Evolutionary conservation across 225 moss, liverwort and hornwort genomes (phyloP).

Genomic region (Pseudisothecium myosuroides): DNA sequence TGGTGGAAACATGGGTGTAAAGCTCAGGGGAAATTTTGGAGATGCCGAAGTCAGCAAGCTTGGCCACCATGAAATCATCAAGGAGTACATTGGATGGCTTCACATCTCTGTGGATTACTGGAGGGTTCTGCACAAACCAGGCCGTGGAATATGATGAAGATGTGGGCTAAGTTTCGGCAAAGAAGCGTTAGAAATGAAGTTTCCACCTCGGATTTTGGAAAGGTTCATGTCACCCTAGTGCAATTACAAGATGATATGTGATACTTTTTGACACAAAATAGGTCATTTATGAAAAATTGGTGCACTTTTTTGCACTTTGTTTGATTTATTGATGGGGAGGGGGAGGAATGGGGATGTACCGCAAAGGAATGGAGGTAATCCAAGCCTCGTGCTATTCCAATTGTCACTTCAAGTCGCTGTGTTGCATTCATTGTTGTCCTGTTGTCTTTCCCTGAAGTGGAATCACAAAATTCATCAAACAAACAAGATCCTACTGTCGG

Average conservation of each 20-base stretch:
- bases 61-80: slow-evolving; percentile 9
- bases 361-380: slow-evolving; percentile 43
- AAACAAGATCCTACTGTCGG: not conserved
- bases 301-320: not conserved
- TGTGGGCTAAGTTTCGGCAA: not conserved
- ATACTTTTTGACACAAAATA: not conserved
- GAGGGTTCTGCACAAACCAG: not conserved
- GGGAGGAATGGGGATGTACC: not conserved
- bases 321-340: too few relatives aligned
- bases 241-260: not conserved
- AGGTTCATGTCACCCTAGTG: not conserved
- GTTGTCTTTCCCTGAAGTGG: not conserved
- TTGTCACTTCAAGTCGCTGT: slow-evolving; percentile 11
- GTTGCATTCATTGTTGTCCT: not conserved
- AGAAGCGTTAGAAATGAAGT: too few relatives aligned
- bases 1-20: slow-evolving; percentile 2
- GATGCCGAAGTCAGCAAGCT: slow-evolving; percentile 21
- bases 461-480: not conserved
- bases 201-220: not conserved
- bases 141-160: too few relatives aligned
- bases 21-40: slow-evolving; percentile 6
- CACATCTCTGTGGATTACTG: slow-evolving; percentile 12
- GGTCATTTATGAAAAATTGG: not conserved
- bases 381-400: slow-evolving; percentile 32
- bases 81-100: slow-evolving; percentile 8